Evolutionary conservation across 805 yeast species (phyloP).

Genomic region (Candida vartiovaarae): DNA sequence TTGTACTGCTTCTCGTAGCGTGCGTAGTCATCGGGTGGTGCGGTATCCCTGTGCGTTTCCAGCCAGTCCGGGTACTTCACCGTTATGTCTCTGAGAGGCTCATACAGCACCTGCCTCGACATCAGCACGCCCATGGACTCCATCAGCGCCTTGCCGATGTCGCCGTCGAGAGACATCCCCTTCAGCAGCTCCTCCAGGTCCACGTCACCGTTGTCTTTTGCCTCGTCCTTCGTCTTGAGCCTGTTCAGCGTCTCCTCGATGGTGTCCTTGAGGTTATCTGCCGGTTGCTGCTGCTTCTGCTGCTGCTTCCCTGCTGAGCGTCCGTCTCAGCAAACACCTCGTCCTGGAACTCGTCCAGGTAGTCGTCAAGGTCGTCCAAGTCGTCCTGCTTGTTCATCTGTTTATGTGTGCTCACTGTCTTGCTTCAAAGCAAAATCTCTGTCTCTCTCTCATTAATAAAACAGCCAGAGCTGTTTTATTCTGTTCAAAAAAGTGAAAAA

Average conservation of each 20-base stretch:
- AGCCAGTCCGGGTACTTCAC: constrained; percentile 70
- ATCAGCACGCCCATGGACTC: constrained; percentile 79
- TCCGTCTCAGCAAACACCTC: constrained; percentile 49
- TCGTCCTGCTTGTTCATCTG: constrained; percentile 54
- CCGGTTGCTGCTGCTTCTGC: constrained; percentile 36
- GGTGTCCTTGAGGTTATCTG: constrained; percentile 53
- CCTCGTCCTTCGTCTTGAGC: constrained; percentile 52
- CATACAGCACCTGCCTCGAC: constrained; percentile 79
- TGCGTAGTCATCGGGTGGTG: constrained; percentile 34
- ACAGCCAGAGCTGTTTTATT: no score
- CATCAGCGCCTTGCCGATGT: constrained; percentile 50
- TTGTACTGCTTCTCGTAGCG: constrained; percentile 57
- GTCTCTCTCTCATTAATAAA: neutral
- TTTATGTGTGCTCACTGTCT: neutral
- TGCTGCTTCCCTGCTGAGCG: constrained; percentile 42
- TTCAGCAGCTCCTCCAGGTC: constrained; percentile 56
- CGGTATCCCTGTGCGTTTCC: constrained; percentile 38
- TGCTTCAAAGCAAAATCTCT: no score
- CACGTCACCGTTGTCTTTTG: constrained; percentile 33
- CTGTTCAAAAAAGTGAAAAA: neutral
- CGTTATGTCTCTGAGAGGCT: constrained; percentile 78
- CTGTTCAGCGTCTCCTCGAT: constrained; percentile 77
- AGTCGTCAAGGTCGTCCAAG: constrained; percentile 82
- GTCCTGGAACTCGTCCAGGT: constrained; percentile 78
- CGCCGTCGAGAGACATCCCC: constrained; percentile 45